Percentiles rank a stretch among this genome's conserved stretches.
phyloP scores from a whole-genome alignment of 2,329 filamentous ascomycete species.

The Amauroascus niger region DNA sequence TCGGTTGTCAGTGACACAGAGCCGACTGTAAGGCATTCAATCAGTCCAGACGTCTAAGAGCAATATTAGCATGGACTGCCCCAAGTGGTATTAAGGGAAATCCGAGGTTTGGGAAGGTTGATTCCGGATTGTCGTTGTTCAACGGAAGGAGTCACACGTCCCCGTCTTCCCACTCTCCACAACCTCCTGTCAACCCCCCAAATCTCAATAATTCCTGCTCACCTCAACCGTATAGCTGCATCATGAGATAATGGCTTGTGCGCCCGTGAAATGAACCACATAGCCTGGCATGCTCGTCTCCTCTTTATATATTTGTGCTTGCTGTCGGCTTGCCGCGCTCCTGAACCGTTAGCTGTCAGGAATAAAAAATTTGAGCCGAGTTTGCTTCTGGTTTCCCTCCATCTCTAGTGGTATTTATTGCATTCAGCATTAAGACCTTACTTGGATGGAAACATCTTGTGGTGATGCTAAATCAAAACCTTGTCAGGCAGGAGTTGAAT shows the following conservation, averaged over 20 bases:
- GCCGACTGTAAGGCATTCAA: neutral
- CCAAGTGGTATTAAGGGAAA: neutral
- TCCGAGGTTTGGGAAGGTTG: neutral
- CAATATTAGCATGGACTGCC: neutral
- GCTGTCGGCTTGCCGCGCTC: neutral
- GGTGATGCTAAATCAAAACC: neutral
- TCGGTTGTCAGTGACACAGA: neutral
- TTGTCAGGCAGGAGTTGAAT: neutral
- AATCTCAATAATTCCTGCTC: neutral
- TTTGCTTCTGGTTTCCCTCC: neutral
- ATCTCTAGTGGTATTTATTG: neutral
- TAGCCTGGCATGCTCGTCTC: too few species aligned
- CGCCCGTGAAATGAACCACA: neutral
- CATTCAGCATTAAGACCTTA: neutral
- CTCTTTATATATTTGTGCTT: neutral
- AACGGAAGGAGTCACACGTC: neutral
- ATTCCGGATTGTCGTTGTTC: neutral
- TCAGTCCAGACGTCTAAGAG: neutral
- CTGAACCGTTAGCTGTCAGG: neutral
- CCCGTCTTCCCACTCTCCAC: constrained; percentile 1
- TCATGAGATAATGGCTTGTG: too few species aligned
- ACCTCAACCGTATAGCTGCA: neutral
- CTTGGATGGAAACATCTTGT: neutral
- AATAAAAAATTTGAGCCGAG: neutral
- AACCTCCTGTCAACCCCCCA: neutral